Base-by-base conservation (phyloP, 2,329 filamentous ascomycete species). In the Huntiella abstrusa region DNA sequence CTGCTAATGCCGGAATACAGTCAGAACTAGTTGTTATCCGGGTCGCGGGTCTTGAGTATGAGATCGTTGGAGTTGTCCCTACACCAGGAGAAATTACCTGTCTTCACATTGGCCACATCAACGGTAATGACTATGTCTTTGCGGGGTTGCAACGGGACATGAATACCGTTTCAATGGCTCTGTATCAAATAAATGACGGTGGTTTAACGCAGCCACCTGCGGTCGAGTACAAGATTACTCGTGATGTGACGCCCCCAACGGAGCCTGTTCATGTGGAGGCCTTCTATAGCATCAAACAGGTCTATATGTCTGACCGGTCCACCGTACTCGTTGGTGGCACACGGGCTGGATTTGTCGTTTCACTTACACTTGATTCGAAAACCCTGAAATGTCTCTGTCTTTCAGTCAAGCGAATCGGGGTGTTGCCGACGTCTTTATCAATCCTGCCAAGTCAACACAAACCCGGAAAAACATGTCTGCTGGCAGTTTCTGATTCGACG, bases 331-430 rank as follows among this genome's bases (percentile, higher is more conserved):
- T 66, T 4, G 54, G 64, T 6, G 72, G 72, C 6, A 73, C 69
- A 19, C 64, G 70, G 45, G 68, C 67, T 47, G 73, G 73, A 1
- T 63, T 70, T 33, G 55, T 75, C 2, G 55, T 71, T 22, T 69
- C 61, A 0, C 46, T 70, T 19, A 22, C 41, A 3, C 36, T 50
- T 13, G 28, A 43, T 5, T 38, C 13, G n/a, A 11, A 11, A 12
- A 47, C 41, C 19, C 33, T 47, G 3, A 5, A 35, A 37, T 50
- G 48, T 36, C 12, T 16, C 5, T 50, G 36, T 11, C 19, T 50
- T 10, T 47, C 48, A 10, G 45, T 50, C 13, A 36, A 40, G 15
- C 48, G 45, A 4, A 33, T 67, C 15, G 63, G 62, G 1, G 52
- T 58, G 6, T 56, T 60, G n/a, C 56, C 63, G 4, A 56, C 60